Evolutionary conservation across 192 early-diverging fungal genomes (phyloP).

Genomic region (Borealophlyctis nickersoniae): DNA sequence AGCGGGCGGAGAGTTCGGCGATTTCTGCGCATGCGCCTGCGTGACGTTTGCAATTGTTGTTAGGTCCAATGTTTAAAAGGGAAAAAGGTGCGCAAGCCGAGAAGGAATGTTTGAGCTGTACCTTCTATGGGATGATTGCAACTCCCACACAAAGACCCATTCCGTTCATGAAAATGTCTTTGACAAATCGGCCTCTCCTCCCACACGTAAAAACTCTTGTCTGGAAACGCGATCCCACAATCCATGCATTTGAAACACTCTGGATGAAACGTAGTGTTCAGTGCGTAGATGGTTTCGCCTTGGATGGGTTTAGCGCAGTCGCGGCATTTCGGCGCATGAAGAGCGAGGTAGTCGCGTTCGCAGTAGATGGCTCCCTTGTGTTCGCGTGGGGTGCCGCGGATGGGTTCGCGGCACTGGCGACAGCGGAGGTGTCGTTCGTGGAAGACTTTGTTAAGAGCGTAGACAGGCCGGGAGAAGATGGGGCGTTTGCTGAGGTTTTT

Average conservation of each 20-base stretch:
- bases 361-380: constrained; percentile 67
- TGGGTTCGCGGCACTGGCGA: constrained; percentile 30
- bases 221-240: constrained; percentile 67
- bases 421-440: constrained; percentile 37
- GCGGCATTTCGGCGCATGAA: constrained; percentile 68
- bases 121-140: constrained; percentile 83
- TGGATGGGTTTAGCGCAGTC: constrained; percentile 61
- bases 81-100: not conserved
- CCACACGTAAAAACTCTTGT: constrained; percentile 87
- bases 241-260: constrained; percentile 73
- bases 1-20: constrained; percentile 68
- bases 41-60: not conserved
- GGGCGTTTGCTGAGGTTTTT: constrained; percentile 60
- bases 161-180: constrained; percentile 82
- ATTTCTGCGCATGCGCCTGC: constrained; percentile 81
- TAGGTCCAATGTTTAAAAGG: not conserved
- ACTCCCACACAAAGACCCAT: constrained; percentile 75
- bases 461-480: constrained; percentile 48
- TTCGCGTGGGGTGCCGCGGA: constrained; percentile 39
- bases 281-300: constrained; percentile 69
- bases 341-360: constrained; percentile 59
- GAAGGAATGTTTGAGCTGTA: constrained; percentile 6
- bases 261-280: constrained; percentile 69
- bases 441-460: constrained; percentile 33
- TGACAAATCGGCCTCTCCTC: constrained; percentile 79